phyloP scores from a whole-genome alignment of 1,284 basidiomycete genomes.

The Austroboletus novae-zelandiae region DNA sequence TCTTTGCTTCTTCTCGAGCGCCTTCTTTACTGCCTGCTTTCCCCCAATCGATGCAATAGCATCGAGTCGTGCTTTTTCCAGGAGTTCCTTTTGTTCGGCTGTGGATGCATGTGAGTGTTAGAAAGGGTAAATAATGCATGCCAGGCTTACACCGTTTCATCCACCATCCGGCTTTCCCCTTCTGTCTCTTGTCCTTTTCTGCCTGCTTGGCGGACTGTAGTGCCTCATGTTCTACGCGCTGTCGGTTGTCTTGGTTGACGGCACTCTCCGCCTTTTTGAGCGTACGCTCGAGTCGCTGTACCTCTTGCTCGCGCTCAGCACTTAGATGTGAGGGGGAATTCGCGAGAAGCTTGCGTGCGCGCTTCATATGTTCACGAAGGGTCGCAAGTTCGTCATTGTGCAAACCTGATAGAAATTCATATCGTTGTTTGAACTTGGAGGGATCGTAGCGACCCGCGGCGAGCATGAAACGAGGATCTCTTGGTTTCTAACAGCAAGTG shows the following conservation, averaged over 20 bases:
- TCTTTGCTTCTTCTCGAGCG: slow-evolving; percentile 85
- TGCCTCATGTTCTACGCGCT: slow-evolving; percentile 68
- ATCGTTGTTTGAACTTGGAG: slow-evolving; percentile 71
- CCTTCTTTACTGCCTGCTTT: slow-evolving; percentile 79
- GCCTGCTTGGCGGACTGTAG: slow-evolving; percentile 58
- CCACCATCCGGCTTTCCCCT: slow-evolving; percentile 84
- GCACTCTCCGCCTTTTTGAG: slow-evolving; percentile 77
- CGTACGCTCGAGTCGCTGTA: slow-evolving; percentile 72
- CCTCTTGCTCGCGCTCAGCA: slow-evolving; percentile 66
- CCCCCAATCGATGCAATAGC: slow-evolving; percentile 74
- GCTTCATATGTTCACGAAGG: slow-evolving; percentile 65
- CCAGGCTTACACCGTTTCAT: slow-evolving; percentile 75
- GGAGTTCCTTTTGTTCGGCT: slow-evolving; percentile 77
- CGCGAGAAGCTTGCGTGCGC: slow-evolving; percentile 65
- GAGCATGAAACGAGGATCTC: slow-evolving; percentile 89
- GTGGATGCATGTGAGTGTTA: slow-evolving; percentile 9
- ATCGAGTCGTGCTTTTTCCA: slow-evolving; percentile 75
- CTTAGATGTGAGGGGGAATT: slow-evolving; percentile 67
- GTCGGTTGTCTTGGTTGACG: slow-evolving; percentile 73
- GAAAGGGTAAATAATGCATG: not conserved
- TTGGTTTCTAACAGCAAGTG: slow-evolving; percentile 52
- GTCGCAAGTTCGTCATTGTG: slow-evolving; percentile 68
- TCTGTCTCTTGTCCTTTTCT: slow-evolving; percentile 70
- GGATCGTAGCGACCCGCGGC: slow-evolving; percentile 71
- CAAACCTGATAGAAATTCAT: slow-evolving; percentile 74